Evolutionary conservation across 345 rosid genomes (phyloP).

Genomic region (Bruguiera gymnorhiza): DNA sequence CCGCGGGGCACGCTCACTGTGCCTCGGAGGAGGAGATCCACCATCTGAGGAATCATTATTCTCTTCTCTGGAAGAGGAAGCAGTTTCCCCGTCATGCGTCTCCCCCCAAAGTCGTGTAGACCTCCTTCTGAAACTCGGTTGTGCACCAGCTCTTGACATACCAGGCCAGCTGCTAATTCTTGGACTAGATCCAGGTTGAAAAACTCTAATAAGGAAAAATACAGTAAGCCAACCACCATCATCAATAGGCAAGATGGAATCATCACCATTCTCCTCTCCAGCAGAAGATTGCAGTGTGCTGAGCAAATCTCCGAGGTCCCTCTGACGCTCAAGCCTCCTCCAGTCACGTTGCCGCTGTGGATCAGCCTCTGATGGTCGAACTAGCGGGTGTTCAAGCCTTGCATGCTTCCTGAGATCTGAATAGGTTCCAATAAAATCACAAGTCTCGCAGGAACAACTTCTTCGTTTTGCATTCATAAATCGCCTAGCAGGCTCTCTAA

Average conservation of each 20-base stretch:
- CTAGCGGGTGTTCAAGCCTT: conserved; percentile 73
- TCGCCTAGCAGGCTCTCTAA: conserved; percentile 59
- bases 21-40: conserved; percentile 44
- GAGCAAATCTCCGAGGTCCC: conserved; percentile 89
- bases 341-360: conserved; percentile 89
- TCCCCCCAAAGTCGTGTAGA: conserved; percentile 80
- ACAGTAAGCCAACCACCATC: conserved; percentile 86
- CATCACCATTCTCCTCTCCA: conserved; percentile 72
- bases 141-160: conserved; percentile 65
- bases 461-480: conserved; percentile 87
- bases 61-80: conserved; percentile 67
- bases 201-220: conserved; percentile 75
- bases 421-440: conserved; percentile 73
- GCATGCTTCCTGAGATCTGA: conserved; percentile 91
- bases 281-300: conserved; percentile 86
- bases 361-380: conserved; percentile 82
- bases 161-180: conserved; percentile 85
- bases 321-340: conserved; percentile 94
- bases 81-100: conserved; percentile 62
- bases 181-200: conserved; percentile 65
- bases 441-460: conserved; percentile 82
- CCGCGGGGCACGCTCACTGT: conserved; percentile 32
- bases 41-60: conserved; percentile 58
- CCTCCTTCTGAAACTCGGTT: conserved; percentile 57
- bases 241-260: conserved; percentile 45